Conservation (phyloP, 2,329 filamentous ascomycete genomes). For the Tolypocladium tundrense region DNA sequence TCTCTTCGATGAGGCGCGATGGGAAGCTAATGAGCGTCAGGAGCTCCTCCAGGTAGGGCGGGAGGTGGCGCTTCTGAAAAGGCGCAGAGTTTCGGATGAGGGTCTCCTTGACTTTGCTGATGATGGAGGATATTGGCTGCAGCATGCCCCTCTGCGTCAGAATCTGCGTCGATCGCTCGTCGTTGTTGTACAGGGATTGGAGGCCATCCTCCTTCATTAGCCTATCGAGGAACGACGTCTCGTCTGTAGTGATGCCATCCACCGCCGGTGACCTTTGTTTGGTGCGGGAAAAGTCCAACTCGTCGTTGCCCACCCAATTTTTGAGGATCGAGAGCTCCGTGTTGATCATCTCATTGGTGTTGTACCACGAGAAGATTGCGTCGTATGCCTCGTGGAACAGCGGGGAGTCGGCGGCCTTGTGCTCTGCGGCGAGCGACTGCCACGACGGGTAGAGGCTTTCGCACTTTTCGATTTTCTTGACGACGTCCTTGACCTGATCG, state of each 20-base stretch:
- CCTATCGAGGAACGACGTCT: slow-evolving; percentile 87
- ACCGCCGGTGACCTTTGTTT: slow-evolving; percentile 53
- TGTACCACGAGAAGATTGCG: slow-evolving; percentile 90
- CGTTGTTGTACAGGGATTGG: slow-evolving; percentile 77
- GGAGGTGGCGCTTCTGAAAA: slow-evolving; percentile 82
- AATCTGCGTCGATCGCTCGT: slow-evolving; percentile 34
- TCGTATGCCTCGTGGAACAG: slow-evolving; percentile 76
- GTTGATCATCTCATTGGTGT: slow-evolving; percentile 92
- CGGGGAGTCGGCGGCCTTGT: slow-evolving; percentile 66
- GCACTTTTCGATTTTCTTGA: slow-evolving; percentile 81
- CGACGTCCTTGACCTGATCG: slow-evolving; percentile 82
- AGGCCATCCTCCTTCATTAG: slow-evolving; percentile 93
- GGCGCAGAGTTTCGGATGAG: slow-evolving; percentile 76
- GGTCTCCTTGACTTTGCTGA: slow-evolving; percentile 86
- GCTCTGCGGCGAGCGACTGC: slow-evolving; percentile 59
- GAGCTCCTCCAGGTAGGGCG: slow-evolving; percentile 92
- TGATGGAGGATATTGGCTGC: slow-evolving; percentile 70
- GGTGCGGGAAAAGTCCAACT: slow-evolving; percentile 78
- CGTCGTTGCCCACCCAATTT: slow-evolving; percentile 93
- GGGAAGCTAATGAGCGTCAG: slow-evolving; percentile 96
- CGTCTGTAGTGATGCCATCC: slow-evolving; percentile 67
- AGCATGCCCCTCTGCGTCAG: slow-evolving; percentile 62
- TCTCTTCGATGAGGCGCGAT: slow-evolving; percentile 88
- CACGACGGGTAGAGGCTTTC: slow-evolving; percentile 79
- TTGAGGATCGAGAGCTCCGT: slow-evolving; percentile 85